Conservation (phyloP, 163 green algal genomes). For the Scenedesmus sp. region DNA sequence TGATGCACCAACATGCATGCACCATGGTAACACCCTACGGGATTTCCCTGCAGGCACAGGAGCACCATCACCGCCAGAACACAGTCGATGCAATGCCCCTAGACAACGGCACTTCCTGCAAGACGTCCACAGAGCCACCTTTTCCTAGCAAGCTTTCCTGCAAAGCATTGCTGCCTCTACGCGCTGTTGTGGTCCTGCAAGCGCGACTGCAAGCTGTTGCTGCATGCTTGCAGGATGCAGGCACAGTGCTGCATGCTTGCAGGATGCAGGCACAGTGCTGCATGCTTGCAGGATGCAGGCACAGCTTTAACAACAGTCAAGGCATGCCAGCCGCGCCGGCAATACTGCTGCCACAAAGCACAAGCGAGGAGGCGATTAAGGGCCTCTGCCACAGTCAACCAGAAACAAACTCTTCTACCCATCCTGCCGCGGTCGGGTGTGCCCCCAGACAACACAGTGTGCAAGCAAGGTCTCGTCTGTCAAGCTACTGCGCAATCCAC, state of each 20-base stretch:
- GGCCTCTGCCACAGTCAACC: background rate
- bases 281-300: background rate
- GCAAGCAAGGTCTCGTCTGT: background rate
- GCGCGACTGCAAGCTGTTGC: too few relatives aligned
- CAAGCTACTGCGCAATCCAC: background rate
- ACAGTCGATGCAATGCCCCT: too few relatives aligned
- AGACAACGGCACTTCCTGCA: background rate
- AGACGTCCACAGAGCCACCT: background rate
- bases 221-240: background rate
- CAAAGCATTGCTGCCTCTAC: background rate
- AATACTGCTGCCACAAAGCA: background rate
- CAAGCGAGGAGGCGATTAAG: background rate
- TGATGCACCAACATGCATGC: background rate
- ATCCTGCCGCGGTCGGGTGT: background rate
- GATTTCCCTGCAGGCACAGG: too few relatives aligned
- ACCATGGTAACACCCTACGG: background rate
- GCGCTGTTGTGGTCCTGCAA: background rate
- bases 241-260: background rate
- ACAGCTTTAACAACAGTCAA: background rate
- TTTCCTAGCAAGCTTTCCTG: background rate
- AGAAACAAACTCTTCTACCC: background rate
- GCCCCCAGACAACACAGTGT: background rate
- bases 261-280: background rate
- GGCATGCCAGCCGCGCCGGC: background rate
- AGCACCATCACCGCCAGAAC: too few relatives aligned